Percentiles rank a stretch among this genome's conserved stretches.
These are phyloP conservation scores for Tolypocladium inflatum DNA, from an alignment of 2,329 filamentous ascomycete genomes.

Conservation along the genomic window DNA sequence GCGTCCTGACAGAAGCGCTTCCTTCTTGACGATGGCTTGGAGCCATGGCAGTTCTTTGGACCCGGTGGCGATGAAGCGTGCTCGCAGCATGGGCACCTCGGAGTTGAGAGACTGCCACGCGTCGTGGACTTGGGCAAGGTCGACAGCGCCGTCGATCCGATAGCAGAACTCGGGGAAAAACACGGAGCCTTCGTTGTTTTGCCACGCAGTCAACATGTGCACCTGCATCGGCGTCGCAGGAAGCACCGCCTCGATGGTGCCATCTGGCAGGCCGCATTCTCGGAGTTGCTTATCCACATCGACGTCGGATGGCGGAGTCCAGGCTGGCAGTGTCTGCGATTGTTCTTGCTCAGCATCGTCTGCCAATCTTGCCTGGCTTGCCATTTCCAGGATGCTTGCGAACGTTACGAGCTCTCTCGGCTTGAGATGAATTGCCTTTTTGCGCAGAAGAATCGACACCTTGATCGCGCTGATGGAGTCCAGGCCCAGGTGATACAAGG, in stretches of 20 bases:
- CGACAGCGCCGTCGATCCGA: constrained; percentile 30
- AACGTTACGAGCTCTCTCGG: constrained; percentile 65
- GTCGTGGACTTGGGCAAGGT: constrained; percentile 30
- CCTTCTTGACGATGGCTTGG: constrained; percentile 45
- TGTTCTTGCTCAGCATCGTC: neutral
- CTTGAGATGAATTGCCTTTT: constrained; percentile 48
- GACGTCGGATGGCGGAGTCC: constrained; percentile 24
- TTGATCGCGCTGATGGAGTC: constrained; percentile 93
- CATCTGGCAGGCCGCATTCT: constrained; percentile 26
- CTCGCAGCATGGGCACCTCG: constrained; percentile 57
- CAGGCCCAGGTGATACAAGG: constrained; percentile 75
- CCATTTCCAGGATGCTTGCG: constrained; percentile 57
- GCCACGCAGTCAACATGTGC: constrained; percentile 74
- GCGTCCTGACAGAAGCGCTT: neutral
- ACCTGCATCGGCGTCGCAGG: constrained; percentile 69
- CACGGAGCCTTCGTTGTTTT: constrained; percentile 51
- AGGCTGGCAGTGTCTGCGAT: constrained; percentile 3
- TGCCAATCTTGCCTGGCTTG: constrained; percentile 13
- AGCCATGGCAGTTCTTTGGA: constrained; percentile 42
- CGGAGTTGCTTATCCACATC: constrained; percentile 28
- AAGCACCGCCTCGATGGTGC: constrained; percentile 45
- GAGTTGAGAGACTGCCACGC: constrained; percentile 54
- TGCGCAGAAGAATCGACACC: constrained; percentile 60
- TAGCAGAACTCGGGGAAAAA: constrained; percentile 72
- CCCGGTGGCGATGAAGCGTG: constrained; percentile 48